phyloP scores from a whole-genome alignment of 768 basidiomycete species.

The Amanita polypyramis region DNA sequence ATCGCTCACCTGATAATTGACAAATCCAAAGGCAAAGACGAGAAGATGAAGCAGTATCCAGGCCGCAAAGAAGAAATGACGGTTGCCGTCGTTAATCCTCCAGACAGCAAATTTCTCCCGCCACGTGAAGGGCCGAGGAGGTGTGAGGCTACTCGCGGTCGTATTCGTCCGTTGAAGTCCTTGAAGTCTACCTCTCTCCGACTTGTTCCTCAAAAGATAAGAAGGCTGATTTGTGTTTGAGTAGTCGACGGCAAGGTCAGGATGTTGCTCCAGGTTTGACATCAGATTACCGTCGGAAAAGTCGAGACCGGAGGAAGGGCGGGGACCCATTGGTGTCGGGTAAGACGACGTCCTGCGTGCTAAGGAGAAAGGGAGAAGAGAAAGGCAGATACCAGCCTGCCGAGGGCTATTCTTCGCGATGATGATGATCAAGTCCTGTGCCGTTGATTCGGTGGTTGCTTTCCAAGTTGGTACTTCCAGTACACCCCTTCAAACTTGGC shows the following conservation, averaged over 20 bases:
- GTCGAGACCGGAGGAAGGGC: slow-evolving; percentile 55
- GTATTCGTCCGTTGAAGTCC: slow-evolving; percentile 65
- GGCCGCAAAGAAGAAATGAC: slow-evolving; percentile 63
- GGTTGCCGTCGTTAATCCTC: slow-evolving; percentile 92
- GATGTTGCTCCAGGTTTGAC: slow-evolving; percentile 40
- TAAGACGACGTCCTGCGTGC: slow-evolving; percentile 28
- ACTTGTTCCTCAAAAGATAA: slow-evolving; percentile 75
- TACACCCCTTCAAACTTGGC: too few species aligned
- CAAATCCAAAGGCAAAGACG: slow-evolving; percentile 65
- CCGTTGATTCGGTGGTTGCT: too few species aligned
- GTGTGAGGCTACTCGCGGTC: slow-evolving; percentile 14
- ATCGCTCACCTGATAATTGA: slow-evolving; percentile 76
- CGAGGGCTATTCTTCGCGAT: too few species aligned
- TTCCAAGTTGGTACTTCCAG: too few species aligned
- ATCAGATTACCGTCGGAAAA: slow-evolving; percentile 43
- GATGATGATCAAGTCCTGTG: too few species aligned
- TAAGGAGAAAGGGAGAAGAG: slow-evolving; percentile 22
- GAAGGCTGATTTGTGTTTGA: slow-evolving; percentile 23
- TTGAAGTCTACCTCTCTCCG: slow-evolving; percentile 75
- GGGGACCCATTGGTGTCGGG: slow-evolving; percentile 19
- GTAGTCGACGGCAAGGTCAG: slow-evolving; percentile 25
- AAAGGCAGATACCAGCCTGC: slow-evolving; percentile 12
- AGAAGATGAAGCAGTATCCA: slow-evolving; percentile 78
- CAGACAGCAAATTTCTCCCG: slow-evolving; percentile 52
- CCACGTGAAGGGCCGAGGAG: slow-evolving; percentile 27